Evolutionary conservation across 1,284 basidiomycete species (phyloP).

Genomic region (Apiotrichum brassicae): DNA sequence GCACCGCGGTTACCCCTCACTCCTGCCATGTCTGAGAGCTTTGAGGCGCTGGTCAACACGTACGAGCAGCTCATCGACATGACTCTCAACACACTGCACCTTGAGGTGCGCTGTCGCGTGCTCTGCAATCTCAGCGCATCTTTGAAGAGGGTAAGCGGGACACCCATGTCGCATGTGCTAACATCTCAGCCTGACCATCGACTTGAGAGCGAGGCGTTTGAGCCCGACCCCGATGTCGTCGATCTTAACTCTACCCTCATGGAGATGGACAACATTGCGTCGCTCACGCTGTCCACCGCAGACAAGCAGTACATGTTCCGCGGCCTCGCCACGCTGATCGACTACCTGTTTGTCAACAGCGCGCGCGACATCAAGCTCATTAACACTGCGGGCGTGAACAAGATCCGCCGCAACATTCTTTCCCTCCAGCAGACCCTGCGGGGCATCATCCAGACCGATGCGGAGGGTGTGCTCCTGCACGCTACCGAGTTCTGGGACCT

Average conservation of each 20-base stretch:
- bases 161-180: background rate
- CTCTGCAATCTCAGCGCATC: slow-evolving; percentile 76
- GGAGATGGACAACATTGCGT: slow-evolving; percentile 66
- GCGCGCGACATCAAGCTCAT: slow-evolving; percentile 65
- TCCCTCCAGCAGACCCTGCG: slow-evolving; percentile 90
- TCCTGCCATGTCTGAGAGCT: slow-evolving; percentile 77
- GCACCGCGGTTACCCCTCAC: slow-evolving; percentile 69
- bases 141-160: slow-evolving; percentile 57
- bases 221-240: slow-evolving; percentile 83
- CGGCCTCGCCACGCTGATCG: slow-evolving; percentile 80
- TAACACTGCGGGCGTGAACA: slow-evolving; percentile 74
- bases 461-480: slow-evolving; percentile 63
- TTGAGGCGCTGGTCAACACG: slow-evolving; percentile 80
- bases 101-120: slow-evolving; percentile 79
- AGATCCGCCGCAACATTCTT: slow-evolving; percentile 83
- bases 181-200: slow-evolving; percentile 67
- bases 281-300: slow-evolving; percentile 56
- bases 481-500: slow-evolving; percentile 76
- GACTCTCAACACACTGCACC: slow-evolving; percentile 79
- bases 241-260: slow-evolving; percentile 80
- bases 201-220: slow-evolving; percentile 71
- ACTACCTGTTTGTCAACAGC: slow-evolving; percentile 69
- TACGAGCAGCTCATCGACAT: slow-evolving; percentile 81
- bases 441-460: slow-evolving; percentile 56
- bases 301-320: slow-evolving; percentile 78